Evolutionary conservation across 768 basidiomycete species (phyloP).

Genomic region (Sarcodon sp.): DNA sequence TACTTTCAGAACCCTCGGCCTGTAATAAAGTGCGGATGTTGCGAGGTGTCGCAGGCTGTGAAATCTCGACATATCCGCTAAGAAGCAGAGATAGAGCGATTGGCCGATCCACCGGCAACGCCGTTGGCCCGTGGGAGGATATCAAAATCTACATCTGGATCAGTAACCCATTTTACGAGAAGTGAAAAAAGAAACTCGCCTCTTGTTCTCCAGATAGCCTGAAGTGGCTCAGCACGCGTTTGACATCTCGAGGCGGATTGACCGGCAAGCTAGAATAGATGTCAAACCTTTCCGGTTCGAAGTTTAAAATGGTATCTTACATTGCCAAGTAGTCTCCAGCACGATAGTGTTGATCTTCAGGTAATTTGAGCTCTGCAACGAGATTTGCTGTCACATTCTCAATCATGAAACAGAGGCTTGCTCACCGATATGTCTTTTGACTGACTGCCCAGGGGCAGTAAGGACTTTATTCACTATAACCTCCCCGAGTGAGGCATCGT

Average conservation of each 20-base stretch:
- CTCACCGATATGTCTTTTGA: constrained; percentile 29
- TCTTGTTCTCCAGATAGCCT: constrained; percentile 24
- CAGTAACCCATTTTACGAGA: neutral
- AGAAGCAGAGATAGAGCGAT: constrained; percentile 24
- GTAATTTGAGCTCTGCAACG: constrained; percentile 25
- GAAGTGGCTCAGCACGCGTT: constrained; percentile 24
- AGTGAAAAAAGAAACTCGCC: constrained; percentile 9
- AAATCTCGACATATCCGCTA: constrained; percentile 32
- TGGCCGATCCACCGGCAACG: constrained; percentile 25
- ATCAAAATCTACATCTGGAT: constrained; percentile 18
- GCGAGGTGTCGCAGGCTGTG: constrained; percentile 31
- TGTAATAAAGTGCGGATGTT: constrained; percentile 23
- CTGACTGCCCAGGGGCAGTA: constrained; percentile 23
- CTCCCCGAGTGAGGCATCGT: constrained; percentile 23
- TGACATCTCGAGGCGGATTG: constrained; percentile 26
- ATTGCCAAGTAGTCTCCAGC: constrained; percentile 37
- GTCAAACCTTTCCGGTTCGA: neutral
- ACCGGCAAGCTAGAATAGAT: constrained; percentile 19
- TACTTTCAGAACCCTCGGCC: constrained; percentile 12
- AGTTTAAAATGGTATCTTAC: constrained; percentile 10
- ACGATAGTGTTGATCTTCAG: constrained; percentile 22
- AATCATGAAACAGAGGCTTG: neutral
- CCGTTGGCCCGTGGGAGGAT: constrained; percentile 22
- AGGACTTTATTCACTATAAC: constrained; percentile 26
- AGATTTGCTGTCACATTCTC: neutral